Percentiles rank a stretch among this genome's conserved stretches.
phyloP scores from a whole-genome alignment of 139 green algal genomes.

The Chlorella sp. region DNA sequence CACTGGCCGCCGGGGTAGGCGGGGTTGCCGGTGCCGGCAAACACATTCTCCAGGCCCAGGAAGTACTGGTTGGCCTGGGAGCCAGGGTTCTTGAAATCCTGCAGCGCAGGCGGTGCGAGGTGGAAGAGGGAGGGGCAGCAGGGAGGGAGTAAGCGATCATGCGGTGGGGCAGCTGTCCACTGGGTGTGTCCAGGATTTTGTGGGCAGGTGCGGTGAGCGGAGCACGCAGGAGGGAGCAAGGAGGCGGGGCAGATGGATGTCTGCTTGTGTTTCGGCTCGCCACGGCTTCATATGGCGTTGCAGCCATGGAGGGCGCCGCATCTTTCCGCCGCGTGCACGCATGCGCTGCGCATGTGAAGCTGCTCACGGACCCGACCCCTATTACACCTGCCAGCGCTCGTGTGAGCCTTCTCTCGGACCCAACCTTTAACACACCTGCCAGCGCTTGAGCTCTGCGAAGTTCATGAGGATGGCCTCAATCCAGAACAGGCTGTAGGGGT shows the following conservation, averaged over 20 bases:
- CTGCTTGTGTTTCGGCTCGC: too few species aligned
- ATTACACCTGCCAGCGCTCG: too few species aligned
- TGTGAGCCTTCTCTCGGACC: too few species aligned
- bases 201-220: too few species aligned
- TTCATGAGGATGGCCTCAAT: constrained; percentile 94
- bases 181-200: too few species aligned
- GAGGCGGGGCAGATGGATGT: too few species aligned
- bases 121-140: background rate
- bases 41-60: constrained; percentile 89
- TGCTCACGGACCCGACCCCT: too few species aligned
- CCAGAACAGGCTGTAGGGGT: constrained; percentile 96
- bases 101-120: background rate
- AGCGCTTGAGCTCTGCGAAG: constrained; percentile 94
- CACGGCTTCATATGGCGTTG: too few species aligned
- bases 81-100: constrained; percentile 90
- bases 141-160: background rate
- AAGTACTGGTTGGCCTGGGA: constrained; percentile 96
- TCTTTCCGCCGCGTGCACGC: too few species aligned
- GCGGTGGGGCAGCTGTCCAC: background rate
- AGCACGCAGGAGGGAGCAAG: too few species aligned
- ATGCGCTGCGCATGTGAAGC: too few species aligned
- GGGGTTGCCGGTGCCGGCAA: constrained; percentile 89
- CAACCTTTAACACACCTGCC: constrained; percentile 58
- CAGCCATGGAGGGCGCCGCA: too few species aligned
- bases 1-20: constrained; percentile 94